A percentile compares a stretch with the other conserved stretches of the same genome.
Conservation (phyloP, 169 alveolate genomes). For the Plasmodium inui region DNA sequence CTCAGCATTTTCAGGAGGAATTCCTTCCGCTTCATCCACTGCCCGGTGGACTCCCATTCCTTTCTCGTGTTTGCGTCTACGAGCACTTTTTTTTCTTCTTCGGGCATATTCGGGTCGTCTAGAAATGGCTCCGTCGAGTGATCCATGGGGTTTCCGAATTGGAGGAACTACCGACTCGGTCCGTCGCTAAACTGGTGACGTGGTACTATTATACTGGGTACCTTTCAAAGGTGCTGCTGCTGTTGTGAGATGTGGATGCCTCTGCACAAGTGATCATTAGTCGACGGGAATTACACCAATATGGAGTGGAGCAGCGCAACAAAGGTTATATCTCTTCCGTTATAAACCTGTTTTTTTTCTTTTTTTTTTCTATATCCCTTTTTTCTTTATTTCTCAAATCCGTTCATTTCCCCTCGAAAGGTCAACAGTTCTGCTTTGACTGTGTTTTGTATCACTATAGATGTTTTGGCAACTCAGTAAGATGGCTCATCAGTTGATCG, state of each 20-base stretch:
- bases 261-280: neutral
- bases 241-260: neutral
- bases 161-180: neutral
- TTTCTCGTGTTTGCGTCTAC: conserved; percentile 43
- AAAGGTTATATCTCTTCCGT: neutral
- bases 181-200: neutral
- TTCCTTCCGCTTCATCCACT: conserved; percentile 69
- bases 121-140: neutral
- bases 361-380: neutral
- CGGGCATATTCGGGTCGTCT: conserved; percentile 9
- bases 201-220: neutral
- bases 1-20: conserved; percentile 73
- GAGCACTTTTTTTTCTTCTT: conserved; percentile 52
- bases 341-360: neutral
- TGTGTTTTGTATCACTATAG: neutral
- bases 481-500: neutral
- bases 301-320: neutral
- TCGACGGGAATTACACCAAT: neutral
- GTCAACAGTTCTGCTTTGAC: neutral
- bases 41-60: conserved; percentile 75
- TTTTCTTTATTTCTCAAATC: neutral
- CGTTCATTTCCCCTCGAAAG: neutral
- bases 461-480: neutral
- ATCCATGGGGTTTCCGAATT: conserved; percentile 1
- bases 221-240: neutral